Percentiles rank a stretch among this genome's conserved stretches.
Conservation (phyloP, 345 rosid genomes). For the Brassica nigra region DNA sequence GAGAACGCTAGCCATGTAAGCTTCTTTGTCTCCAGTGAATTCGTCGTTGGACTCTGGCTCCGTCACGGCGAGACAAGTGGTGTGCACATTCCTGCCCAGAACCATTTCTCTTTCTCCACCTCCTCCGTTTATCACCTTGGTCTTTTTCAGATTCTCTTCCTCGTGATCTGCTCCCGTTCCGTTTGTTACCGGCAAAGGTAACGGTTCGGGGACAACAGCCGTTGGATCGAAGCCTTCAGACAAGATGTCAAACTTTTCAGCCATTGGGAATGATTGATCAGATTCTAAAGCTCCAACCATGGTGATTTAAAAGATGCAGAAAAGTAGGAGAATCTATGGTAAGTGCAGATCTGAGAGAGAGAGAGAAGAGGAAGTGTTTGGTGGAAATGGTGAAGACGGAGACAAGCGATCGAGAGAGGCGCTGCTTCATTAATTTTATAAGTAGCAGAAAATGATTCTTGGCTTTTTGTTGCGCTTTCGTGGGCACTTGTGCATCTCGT, state of each 20-base stretch:
- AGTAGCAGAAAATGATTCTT: constrained; percentile 8
- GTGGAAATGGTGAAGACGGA: constrained; percentile 24
- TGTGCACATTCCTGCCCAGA: constrained; percentile 49
- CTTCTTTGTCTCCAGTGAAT: background rate
- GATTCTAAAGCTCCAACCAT: constrained; percentile 41
- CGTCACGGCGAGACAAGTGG: background rate
- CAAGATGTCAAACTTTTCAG: constrained; percentile 36
- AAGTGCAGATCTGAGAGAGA: constrained; percentile 30
- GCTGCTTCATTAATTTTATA: constrained; percentile 21
- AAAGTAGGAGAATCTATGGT: background rate
- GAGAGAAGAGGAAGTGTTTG: background rate
- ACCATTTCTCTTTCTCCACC: constrained; percentile 61
- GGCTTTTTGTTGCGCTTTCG: constrained; percentile 19
- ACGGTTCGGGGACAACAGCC: constrained; percentile 47
- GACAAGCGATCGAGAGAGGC: constrained; percentile 15
- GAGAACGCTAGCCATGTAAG: constrained; percentile 51
- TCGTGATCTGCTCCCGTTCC: constrained; percentile 10
- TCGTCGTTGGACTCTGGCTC: background rate
- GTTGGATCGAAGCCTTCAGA: constrained; percentile 49
- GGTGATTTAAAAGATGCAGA: background rate
- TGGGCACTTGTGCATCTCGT: constrained; percentile 7
- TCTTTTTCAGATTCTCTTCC: constrained; percentile 16
- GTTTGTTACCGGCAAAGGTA: constrained; percentile 46
- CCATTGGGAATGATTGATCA: constrained; percentile 11
- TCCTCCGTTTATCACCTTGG: background rate